A percentile compares a stretch with the other conserved stretches of the same genome.
Evolutionary conservation across 2,329 filamentous ascomycete genomes (phyloP).

Genomic region (Aspergillus proliferans): DNA sequence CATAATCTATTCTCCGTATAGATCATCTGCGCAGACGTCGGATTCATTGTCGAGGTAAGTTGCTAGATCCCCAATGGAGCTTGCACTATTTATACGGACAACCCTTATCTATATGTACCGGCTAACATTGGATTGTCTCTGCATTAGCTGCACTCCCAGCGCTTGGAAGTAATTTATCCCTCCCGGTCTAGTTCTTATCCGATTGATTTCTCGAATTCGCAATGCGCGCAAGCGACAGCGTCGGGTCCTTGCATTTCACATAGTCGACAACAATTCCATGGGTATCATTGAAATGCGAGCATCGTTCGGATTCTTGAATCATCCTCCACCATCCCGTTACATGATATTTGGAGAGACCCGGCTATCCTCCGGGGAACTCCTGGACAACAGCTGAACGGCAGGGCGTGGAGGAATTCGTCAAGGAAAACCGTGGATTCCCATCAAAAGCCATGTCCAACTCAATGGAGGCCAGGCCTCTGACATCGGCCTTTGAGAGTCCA

Average conservation of each 20-base stretch:
- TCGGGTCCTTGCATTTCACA: conserved; percentile 1
- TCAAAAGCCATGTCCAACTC: conserved; percentile 23
- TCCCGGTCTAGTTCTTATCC: neutral
- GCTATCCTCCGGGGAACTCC: neutral
- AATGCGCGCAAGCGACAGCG: conserved; percentile 8
- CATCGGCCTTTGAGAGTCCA: conserved; percentile 69
- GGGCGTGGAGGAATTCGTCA: neutral
- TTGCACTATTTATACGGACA: neutral
- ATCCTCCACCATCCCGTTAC: conserved; percentile 6
- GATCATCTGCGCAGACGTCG: neutral
- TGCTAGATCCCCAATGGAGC: no score
- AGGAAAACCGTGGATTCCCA: neutral
- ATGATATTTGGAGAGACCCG: conserved; percentile 5
- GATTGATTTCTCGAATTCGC: conserved; percentile 3
- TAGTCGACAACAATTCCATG: conserved; percentile 2
- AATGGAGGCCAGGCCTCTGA: conserved; percentile 33
- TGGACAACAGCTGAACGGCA: conserved; percentile 3
- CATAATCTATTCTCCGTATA: neutral
- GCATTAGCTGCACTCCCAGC: neutral
- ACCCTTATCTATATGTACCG: neutral
- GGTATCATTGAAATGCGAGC: conserved; percentile 13
- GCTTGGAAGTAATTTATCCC: neutral
- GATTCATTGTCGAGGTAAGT: neutral
- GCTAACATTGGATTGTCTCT: neutral
- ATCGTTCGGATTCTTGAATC: neutral